Conservation (phyloP, 192 early-diverging fungal species). For the Mortierella hygrophila region DNA sequence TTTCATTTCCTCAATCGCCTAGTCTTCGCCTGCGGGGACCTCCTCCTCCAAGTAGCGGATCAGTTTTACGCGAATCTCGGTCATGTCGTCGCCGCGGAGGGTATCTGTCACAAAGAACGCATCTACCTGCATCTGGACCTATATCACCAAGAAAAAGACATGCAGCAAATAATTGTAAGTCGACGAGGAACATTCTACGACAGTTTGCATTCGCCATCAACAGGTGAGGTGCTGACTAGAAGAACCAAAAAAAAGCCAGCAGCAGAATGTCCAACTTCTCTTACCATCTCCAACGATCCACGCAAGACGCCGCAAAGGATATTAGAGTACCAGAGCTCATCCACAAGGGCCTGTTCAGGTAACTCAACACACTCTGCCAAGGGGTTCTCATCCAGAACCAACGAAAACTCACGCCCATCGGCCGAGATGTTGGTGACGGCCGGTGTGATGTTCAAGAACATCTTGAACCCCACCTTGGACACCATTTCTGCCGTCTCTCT, state of each 20-base stretch:
- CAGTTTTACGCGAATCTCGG: slow-evolving; percentile 94
- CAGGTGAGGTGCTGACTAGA: neutral
- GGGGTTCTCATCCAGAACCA: slow-evolving; percentile 96
- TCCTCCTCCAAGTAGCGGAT: slow-evolving; percentile 94
- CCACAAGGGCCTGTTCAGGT: slow-evolving; percentile 73
- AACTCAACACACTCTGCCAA: slow-evolving; percentile 98
- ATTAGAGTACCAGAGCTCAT: slow-evolving; percentile 97
- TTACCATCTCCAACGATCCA: slow-evolving; percentile 96
- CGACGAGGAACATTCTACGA: neutral
- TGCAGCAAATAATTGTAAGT: neutral
- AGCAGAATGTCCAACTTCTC: neutral
- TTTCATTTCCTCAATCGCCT: slow-evolving; percentile 20
- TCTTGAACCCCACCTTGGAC: slow-evolving; percentile 97
- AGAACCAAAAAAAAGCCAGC: neutral
- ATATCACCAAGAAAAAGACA: slow-evolving; percentile 1
- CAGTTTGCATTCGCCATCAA: neutral
- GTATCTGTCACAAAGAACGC: slow-evolving; percentile 86
- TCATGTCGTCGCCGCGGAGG: slow-evolving; percentile 87
- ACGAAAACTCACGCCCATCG: slow-evolving; percentile 92
- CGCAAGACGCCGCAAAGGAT: slow-evolving; percentile 94
- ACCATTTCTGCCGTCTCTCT: slow-evolving; percentile 93
- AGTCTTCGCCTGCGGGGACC: slow-evolving; percentile 92
- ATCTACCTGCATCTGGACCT: slow-evolving; percentile 92
- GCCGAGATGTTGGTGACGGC: slow-evolving; percentile 83
- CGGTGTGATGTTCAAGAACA: slow-evolving; percentile 94